Percentiles rank a stretch among this genome's conserved stretches.
phyloP scores from a whole-genome alignment of 2,329 filamentous ascomycete genomes.

The Colletotrichum aenigma region DNA sequence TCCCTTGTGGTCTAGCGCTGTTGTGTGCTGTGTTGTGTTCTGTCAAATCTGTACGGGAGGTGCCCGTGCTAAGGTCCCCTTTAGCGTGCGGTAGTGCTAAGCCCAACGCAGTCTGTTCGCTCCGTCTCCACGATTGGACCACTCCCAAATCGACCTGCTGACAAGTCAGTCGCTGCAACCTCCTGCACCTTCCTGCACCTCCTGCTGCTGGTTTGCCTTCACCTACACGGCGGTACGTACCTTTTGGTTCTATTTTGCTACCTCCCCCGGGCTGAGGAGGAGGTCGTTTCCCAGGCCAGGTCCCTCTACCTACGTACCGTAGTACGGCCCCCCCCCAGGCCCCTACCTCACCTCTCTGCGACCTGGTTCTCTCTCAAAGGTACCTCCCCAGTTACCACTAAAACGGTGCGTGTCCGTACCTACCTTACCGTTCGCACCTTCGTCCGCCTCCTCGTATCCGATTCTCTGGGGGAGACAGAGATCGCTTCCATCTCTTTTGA shows the following conservation, averaged over 20 bases:
- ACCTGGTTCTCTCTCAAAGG: slow-evolving; percentile 1
- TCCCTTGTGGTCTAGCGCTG: neutral
- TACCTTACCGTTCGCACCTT: neutral
- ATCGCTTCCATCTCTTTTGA: slow-evolving; percentile 12
- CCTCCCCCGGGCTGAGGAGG: neutral
- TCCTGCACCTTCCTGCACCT: neutral
- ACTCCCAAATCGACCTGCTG: neutral
- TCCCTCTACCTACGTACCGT: neutral
- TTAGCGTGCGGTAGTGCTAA: neutral
- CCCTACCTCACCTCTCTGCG: neutral
- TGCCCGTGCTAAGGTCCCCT: neutral
- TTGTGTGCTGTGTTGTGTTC: neutral
- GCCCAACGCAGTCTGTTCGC: slow-evolving; percentile 4
- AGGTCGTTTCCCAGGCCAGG: neutral
- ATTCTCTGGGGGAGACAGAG: slow-evolving; percentile 20
- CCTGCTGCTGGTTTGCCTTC: neutral
- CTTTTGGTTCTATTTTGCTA: neutral
- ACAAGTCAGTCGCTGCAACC: neutral
- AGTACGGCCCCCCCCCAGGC: neutral
- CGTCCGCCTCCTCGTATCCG: slow-evolving; percentile 11
- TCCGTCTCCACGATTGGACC: slow-evolving; percentile 10
- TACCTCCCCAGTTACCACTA: neutral
- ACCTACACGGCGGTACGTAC: neutral
- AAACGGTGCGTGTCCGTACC: neutral
- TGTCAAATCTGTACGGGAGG: neutral